Percentiles rank a stretch among this genome's conserved stretches.
phyloP scores from a whole-genome alignment of 2,329 filamentous ascomycete genomes.

The Fusarium vanettenii region DNA sequence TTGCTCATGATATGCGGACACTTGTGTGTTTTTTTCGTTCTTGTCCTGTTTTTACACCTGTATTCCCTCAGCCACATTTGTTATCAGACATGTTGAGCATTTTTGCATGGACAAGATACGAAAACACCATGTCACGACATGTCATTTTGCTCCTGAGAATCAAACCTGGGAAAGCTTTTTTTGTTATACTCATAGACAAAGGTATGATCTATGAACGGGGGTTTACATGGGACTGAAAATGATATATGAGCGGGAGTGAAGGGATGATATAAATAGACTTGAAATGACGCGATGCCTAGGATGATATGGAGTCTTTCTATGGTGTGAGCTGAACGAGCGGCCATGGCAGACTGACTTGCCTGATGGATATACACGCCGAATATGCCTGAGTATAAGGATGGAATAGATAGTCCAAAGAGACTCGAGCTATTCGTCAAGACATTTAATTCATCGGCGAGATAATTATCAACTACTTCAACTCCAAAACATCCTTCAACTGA shows the following conservation, averaged over 20 bases:
- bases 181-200: neutral
- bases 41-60: neutral
- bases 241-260: neutral
- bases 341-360: too few relatives aligned
- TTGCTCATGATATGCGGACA: neutral
- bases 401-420: neutral
- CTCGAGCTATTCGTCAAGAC: neutral
- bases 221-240: neutral
- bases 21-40: neutral
- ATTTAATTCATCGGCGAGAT: neutral
- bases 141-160: neutral
- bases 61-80: neutral
- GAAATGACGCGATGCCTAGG: neutral
- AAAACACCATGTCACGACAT: neutral
- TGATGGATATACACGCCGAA: neutral
- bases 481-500: neutral
- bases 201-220: neutral
- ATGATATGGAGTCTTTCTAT: neutral
- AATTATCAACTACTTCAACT: neutral
- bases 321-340: neutral
- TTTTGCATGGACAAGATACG: neutral
- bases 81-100: constrained; percentile 1
- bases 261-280: constrained; percentile 1
- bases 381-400: neutral
- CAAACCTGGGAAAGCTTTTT: neutral